Conservation (phyloP, 2,329 filamentous ascomycete species). For the Fusarium burgessii region DNA sequence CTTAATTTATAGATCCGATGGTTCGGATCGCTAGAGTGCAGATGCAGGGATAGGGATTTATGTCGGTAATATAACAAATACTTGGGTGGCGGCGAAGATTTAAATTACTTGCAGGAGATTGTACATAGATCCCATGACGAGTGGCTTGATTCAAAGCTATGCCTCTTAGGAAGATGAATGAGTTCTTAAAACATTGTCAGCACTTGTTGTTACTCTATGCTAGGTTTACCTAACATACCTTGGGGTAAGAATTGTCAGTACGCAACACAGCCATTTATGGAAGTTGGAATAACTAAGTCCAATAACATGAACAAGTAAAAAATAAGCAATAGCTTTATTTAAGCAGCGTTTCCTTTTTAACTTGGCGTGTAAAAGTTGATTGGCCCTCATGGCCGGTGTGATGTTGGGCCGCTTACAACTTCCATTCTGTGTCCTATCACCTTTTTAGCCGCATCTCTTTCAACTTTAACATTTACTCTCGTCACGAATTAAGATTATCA, state of each 20-base stretch:
- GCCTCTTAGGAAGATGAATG: neutral
- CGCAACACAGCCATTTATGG: no score
- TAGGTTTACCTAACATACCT: no score
- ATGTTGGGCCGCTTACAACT: conserved; percentile 33
- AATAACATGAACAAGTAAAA: no score
- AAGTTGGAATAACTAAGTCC: no score
- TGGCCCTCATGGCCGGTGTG: neutral
- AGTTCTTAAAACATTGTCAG: no score
- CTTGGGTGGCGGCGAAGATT: conserved; percentile 11
- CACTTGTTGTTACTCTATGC: neutral
- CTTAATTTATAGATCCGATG: neutral
- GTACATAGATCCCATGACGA: neutral
- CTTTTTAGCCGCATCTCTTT: neutral
- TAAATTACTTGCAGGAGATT: neutral
- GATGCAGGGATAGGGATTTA: conserved; percentile 14
- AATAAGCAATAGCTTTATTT: no score
- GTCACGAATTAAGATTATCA: no score
- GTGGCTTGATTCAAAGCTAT: neutral
- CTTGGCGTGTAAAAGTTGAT: neutral
- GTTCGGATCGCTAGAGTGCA: conserved; percentile 7
- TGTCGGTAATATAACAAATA: neutral
- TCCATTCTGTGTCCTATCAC: neutral
- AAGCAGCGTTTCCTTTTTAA: neutral
- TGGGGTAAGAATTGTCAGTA: neutral
- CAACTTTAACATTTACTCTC: neutral